These are phyloP conservation scores for Phylloporus sp. DNA, from an alignment of 768 basidiomycete species.

Conservation along the genomic window DNA sequence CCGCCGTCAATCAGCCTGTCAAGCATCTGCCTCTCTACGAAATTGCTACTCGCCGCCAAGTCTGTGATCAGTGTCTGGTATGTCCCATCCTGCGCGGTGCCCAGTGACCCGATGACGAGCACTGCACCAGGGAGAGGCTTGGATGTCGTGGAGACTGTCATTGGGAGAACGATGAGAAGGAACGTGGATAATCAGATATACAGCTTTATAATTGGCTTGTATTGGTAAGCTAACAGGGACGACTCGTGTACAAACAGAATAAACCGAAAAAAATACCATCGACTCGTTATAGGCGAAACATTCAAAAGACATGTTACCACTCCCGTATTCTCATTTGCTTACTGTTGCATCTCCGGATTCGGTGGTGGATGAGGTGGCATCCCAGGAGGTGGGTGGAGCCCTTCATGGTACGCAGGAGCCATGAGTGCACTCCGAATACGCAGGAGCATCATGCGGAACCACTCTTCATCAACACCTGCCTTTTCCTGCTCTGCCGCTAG, in stretches of 20 bases:
- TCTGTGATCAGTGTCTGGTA: conserved; percentile 68
- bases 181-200: not conserved
- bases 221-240: conserved; percentile 16
- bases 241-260: not conserved
- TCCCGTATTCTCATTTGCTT: not conserved
- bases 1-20: conserved; percentile 82
- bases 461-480: conserved; percentile 74
- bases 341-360: conserved; percentile 32
- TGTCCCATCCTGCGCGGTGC: conserved; percentile 73
- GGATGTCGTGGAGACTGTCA: conserved; percentile 39
- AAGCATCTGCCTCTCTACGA: conserved; percentile 75
- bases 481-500: conserved; percentile 82
- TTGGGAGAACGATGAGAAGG: conserved; percentile 20
- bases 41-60: conserved; percentile 45
- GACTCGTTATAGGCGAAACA: conserved; percentile 3
- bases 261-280: conserved; percentile 2
- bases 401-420: conserved; percentile 40
- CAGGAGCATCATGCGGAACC: conserved; percentile 83
- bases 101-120: conserved; percentile 74
- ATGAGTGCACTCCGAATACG: conserved; percentile 73
- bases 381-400: conserved; percentile 35
- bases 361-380: conserved; percentile 36
- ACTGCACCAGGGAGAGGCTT: conserved; percentile 39
- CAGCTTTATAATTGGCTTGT: conserved; percentile 19
- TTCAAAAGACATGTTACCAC: not conserved